Evolutionary conservation across 2,329 filamentous ascomycete genomes (phyloP), one percentile per base, ranked within the genome.

Genomic region (Phaeophleospora eucalypticola): DNA sequence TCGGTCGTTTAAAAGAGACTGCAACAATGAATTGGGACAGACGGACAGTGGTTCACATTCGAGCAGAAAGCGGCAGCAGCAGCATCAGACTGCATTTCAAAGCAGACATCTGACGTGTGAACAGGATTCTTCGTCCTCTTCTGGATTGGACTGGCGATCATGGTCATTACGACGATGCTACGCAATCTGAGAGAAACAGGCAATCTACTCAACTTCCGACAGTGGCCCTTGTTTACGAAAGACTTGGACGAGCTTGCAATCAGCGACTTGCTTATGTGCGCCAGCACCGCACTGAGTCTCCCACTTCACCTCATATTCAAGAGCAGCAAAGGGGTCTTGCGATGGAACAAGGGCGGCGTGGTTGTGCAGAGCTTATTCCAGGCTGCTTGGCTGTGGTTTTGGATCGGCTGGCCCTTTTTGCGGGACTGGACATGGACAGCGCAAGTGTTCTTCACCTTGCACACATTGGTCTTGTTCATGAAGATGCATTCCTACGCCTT

Each of bases 401-500:
- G 91, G 91, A 54, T 55, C 45, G 79, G 76, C 46, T 82, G 89
- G 63, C 93, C 93, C 0, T 97, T 97, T 56, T 68, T 84, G 58
- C 76, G 94, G 7, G 78, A 86, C 42, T 98, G 93, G 93, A 87
- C 89, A 2, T 98, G 93, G 93, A 98, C 93, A 0, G 84, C 91
- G 2, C 93, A 97, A 64, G 93, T 98, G 33, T 98, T 94, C 67
- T 80, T 98, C 58, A 85, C 90, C 9, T 75, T 98, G 27, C 93
- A 98, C 68, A 85, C 89, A 36, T 82, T 98, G 69, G 85, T 88
- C 6, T 77, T 98, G 16, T 82, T 96, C 41, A 98, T 98, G 93
- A 98, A 98, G 75, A 93, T 97, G 82, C 93, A 98, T 68, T 96
- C 90, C 4, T 98, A 95, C 64, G 87, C 89, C 18, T 98, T 97